A percentile compares a stretch with the other conserved stretches of the same genome.
phyloP scores from a whole-genome alignment of 352 stramenopile genomes.

The Globisporangium orthogonon region DNA sequence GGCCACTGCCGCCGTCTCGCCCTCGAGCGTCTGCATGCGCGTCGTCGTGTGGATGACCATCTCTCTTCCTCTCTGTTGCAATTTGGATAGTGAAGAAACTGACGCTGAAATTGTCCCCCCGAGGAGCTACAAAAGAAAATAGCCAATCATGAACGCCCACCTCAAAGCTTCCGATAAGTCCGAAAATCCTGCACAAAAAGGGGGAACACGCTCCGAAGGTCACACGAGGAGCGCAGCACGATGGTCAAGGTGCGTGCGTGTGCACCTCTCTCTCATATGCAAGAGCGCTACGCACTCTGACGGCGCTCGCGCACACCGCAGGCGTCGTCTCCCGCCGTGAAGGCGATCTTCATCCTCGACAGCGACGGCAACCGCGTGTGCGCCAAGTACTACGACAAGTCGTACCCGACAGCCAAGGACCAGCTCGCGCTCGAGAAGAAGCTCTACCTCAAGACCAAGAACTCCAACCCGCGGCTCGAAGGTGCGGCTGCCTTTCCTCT shows the following conservation, averaged over 20 bases:
- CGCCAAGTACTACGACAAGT: constrained; percentile 91
- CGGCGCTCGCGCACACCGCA: constrained; percentile 10
- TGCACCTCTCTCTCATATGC: background rate
- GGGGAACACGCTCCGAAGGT: background rate
- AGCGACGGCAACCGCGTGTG: constrained; percentile 86
- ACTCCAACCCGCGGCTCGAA: constrained; percentile 80
- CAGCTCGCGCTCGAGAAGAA: constrained; percentile 88
- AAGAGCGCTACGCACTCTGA: background rate
- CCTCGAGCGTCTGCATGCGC: constrained; percentile 36
- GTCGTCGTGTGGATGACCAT: constrained; percentile 46
- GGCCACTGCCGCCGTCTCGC: constrained; percentile 21
- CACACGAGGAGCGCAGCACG: constrained; percentile 4
- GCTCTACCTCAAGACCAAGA: constrained; percentile 88
- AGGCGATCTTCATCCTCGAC: constrained; percentile 86
- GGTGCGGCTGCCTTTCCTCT: constrained; percentile 20
- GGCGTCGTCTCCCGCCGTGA: constrained; percentile 70
- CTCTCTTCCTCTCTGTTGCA: background rate
- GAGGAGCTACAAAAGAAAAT: background rate
- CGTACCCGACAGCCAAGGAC: constrained; percentile 80
- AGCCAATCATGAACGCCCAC: background rate
- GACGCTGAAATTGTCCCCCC: background rate
- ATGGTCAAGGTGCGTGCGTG: constrained; percentile 57
- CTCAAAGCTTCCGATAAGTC: background rate
- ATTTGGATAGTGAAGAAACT: background rate
- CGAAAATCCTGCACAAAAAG: background rate